Evolutionary conservation across 192 early-diverging fungal species (phyloP), one percentile per base, ranked within the genome.

Genomic region (Mortierella claussenii): DNA sequence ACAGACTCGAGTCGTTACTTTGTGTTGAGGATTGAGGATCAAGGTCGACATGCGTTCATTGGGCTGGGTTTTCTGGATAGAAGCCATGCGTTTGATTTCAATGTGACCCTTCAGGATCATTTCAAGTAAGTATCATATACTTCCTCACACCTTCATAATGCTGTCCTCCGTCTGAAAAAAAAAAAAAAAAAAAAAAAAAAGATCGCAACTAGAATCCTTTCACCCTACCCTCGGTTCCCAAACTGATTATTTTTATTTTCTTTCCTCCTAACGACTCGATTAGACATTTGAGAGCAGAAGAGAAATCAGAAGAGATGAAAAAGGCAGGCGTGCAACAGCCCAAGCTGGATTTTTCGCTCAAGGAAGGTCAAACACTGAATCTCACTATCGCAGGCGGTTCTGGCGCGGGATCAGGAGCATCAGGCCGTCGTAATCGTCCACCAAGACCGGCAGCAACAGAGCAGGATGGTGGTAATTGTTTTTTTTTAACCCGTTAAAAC

Each of bases 61-160:
- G 95, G 95, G 12, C 79, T 96, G 51, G 95, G 95, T 12, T 96
- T 96, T 68, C 76, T 84, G 40, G 95, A 96, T 70, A 84, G 95
- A 15, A 85, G 83, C 31, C 82, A 86, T 61, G 90, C 95, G 3
- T 96, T 96, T 82, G 95, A 96, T 71, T 95, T 95, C 57, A 95
- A 96, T 65, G 95, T 96, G 4, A 89, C 93, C 1, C 75, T 96
- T 4, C 93, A 95, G 79, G 95, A 96, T 78, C 89, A 87, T 65
- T 71, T 80, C 60, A 92, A 90, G 89, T 91, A 79, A 42, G 55
- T 17, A 31, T 7, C 24, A 27, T 47, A n/a, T n/a, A n/a, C n/a
- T n/a, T n/a, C n/a, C n/a, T n/a, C n/a, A n/a, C n/a, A n/a, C n/a
- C n/a, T n/a, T n/a, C n/a, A n/a, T n/a, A n/a, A n/a, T n/a, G n/a